Evolutionary conservation across 2,329 filamentous ascomycete genomes (phyloP), one percentile per base, ranked within the genome.

Genomic region (Fusarium papillatum): DNA sequence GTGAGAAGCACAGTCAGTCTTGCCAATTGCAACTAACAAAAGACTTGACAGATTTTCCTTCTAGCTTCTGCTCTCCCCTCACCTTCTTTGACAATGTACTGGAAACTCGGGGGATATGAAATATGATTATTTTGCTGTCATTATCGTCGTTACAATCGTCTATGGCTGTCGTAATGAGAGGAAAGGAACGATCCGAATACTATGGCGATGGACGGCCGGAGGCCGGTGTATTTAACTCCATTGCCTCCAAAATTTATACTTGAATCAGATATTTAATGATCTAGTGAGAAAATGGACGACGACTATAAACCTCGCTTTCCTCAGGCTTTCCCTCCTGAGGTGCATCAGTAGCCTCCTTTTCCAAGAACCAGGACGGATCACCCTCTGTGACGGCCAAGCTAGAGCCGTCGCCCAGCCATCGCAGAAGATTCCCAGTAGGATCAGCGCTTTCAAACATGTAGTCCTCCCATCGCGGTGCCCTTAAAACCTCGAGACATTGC

Each of bases 381-480:
- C 71, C 71, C 17, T 72, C 59, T 1, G 69, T 66, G 9, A 72
- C 41, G 0, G 66, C 57, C 7, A 66, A 39, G 26, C 71, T 74
- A 69, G 46, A 72, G 2, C 72, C 72, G 22, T 74, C 65, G 0
- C 72, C 72, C 2, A 74, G 22, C 72, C 72, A 74, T 19, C 72
- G 29, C 4, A 72, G 34, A 1, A 43, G 46, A n/a, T 74, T 74
- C 8, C 64, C 70, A 1, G 26, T 53, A 16, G 48, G 26, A 26
- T 70, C 38, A 4, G 63, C 63, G n/a, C 39, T 64, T 17, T 69
- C 70, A 34, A 62, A 73, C 2, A 13, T 13, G 7, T 50, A 74
- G 19, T 74, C 72, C 26, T 74, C 72, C 70, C 70, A 74, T 16
- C 72, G 26, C 1, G 70, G 72, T 4, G 70, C n/a, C 7, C 70